Evolutionary conservation across 148 eudicot genomes (phyloP).

Genomic region (Beta vulgaris): DNA sequence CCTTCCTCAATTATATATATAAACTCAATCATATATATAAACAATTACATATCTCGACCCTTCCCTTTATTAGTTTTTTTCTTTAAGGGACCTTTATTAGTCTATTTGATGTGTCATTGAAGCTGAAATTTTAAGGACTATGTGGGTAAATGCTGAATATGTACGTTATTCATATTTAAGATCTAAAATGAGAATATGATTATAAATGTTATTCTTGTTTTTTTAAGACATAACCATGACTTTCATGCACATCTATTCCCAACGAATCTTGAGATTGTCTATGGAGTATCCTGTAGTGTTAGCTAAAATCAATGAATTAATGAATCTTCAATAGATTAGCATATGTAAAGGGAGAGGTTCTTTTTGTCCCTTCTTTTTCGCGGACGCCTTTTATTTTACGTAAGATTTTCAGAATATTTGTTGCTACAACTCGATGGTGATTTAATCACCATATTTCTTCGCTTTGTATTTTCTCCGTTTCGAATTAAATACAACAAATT

Average conservation of each 20-base stretch:
- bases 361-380: not conserved
- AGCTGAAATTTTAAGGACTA: not conserved
- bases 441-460: not conserved
- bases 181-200: not conserved
- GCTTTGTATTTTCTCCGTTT: too few species aligned
- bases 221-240: not conserved
- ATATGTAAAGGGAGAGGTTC: not conserved
- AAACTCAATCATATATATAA: too few species aligned
- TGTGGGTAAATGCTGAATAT: conserved; percentile 3
- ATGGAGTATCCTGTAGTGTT: too few species aligned
- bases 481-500: too few species aligned
- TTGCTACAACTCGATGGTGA: not conserved
- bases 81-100: too few species aligned
- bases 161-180: not conserved
- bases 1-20: too few species aligned
- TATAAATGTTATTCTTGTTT: not conserved
- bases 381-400: not conserved
- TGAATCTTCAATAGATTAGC: not conserved
- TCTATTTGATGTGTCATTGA: not conserved
- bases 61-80: too few species aligned
- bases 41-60: not conserved
- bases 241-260: conserved; percentile 19
- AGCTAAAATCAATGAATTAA: not conserved
- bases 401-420: not conserved
- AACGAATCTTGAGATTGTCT: conserved; percentile 6